Evolutionary conservation across 257 asterid species (phyloP).

Genomic region (Nicotiana tomentosiformis): DNA sequence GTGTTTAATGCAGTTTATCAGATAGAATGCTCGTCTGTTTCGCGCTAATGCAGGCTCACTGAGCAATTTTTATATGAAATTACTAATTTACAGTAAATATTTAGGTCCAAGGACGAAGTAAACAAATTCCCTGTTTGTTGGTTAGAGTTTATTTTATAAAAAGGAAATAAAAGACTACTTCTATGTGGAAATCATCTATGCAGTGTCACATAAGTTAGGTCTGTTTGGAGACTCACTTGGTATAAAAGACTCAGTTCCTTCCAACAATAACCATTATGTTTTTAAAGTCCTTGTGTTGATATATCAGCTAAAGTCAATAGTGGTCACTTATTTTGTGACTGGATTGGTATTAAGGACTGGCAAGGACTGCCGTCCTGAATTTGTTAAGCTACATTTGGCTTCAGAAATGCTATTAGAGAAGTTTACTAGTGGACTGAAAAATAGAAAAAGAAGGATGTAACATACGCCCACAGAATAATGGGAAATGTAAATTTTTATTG

Average conservation of each 20-base stretch:
- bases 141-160: background rate
- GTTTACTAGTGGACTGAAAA: background rate
- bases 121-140: background rate
- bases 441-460: background rate
- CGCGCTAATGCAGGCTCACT: background rate
- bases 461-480: background rate
- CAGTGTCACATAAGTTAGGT: background rate
- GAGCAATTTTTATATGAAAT: background rate
- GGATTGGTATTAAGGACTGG: background rate
- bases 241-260: background rate
- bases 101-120: background rate
- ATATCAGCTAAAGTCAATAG: background rate
- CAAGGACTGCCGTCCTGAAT: background rate
- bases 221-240: background rate
- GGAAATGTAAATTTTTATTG: background rate
- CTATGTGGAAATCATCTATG: background rate
- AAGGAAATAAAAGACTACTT: background rate
- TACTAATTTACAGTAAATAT: background rate
- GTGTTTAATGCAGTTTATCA: slow-evolving; percentile 7
- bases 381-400: background rate
- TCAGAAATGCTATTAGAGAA: background rate
- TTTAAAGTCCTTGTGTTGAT: background rate
- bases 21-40: background rate
- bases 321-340: background rate
- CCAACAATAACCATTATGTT: background rate